Conservation (phyloP, 2,329 filamentous ascomycete genomes). For the Allantophomopsis lycopodina region DNA sequence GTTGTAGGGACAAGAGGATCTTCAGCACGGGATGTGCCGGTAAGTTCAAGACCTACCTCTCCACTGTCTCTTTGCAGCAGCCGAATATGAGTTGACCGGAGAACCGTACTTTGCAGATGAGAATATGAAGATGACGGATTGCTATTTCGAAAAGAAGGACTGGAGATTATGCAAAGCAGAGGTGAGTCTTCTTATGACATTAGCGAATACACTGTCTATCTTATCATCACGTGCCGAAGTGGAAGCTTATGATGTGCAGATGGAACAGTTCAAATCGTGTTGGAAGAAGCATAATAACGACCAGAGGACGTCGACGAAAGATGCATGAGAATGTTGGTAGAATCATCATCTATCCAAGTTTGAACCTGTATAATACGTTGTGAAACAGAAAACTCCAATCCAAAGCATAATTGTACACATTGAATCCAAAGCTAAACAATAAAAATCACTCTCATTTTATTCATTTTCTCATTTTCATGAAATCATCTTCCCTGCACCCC, state of each 20-base stretch:
- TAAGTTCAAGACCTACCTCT: conserved; percentile 24
- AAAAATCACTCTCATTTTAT: too few species aligned
- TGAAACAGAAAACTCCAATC: too few species aligned
- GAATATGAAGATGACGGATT: conserved; percentile 84
- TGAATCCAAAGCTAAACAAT: too few species aligned
- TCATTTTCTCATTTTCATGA: too few species aligned
- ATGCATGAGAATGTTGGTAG: conserved; percentile 25
- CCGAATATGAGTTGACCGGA: too few species aligned
- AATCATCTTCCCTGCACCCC: too few species aligned
- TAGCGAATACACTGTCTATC: too few species aligned
- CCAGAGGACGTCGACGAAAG: conserved; percentile 63
- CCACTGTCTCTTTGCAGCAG: too few species aligned
- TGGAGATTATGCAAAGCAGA: conserved; percentile 83
- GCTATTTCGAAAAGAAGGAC: conserved; percentile 91
- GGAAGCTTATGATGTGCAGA: conserved; percentile 34
- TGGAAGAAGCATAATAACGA: conserved; percentile 89
- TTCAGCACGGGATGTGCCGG: conserved; percentile 91
- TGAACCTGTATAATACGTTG: conserved; percentile 1
- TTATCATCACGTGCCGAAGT: conserved; percentile 10
- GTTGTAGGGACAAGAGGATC: conserved; percentile 83
- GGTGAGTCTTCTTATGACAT: conserved; percentile 32
- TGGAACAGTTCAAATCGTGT: conserved; percentile 78
- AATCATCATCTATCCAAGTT: conserved; percentile 6
- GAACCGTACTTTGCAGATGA: conserved; percentile 43
- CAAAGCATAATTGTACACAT: too few species aligned